Percentiles rank a stretch among this genome's conserved stretches.
These are phyloP conservation scores for Eustoma russellianum DNA, from an alignment of 257 asterid genomes.

Conservation along the genomic window DNA sequence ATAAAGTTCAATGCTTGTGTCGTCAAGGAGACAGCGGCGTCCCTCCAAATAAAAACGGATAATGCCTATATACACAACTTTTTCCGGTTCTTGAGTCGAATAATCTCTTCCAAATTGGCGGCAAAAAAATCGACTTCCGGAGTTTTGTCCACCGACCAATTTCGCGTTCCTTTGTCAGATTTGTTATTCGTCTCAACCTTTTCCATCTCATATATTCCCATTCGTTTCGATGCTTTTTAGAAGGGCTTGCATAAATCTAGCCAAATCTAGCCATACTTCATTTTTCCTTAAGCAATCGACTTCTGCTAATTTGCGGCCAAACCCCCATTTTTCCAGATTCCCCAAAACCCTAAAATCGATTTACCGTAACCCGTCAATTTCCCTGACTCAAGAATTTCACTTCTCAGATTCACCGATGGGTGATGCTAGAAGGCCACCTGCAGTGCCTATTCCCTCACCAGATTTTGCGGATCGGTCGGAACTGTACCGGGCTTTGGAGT, in stretches of 20 bases:
- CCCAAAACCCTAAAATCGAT: slow-evolving; percentile 19
- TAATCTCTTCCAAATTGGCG: slow-evolving; percentile 14
- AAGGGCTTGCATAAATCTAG: slow-evolving; percentile 34
- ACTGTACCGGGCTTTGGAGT: slow-evolving; percentile 68
- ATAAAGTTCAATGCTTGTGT: too few relatives aligned
- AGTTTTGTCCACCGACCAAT: neutral
- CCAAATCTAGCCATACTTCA: slow-evolving; percentile 34
- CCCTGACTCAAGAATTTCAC: slow-evolving; percentile 19
- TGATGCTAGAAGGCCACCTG: slow-evolving; percentile 35
- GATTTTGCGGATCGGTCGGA: slow-evolving; percentile 44
- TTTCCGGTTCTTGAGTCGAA: too few relatives aligned
- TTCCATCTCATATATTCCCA: neutral
- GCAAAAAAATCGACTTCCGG: slow-evolving; percentile 9
- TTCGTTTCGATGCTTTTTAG: slow-evolving; percentile 52
- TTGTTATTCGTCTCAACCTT: neutral
- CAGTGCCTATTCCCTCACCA: slow-evolving; percentile 50
- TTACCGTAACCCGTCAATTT: slow-evolving; percentile 10
- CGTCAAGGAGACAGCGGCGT: too few relatives aligned
- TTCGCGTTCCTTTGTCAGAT: slow-evolving; percentile 4
- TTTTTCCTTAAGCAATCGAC: slow-evolving; percentile 25
- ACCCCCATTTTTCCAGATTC: slow-evolving; percentile 18
- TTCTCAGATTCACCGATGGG: slow-evolving; percentile 44
- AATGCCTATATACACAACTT: too few relatives aligned
- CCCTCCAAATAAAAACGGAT: too few relatives aligned
- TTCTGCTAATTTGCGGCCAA: slow-evolving; percentile 19